These are phyloP conservation scores for Elaphomyces granulatus DNA, from an alignment of 495 filamentous ascomycete genomes.

Conservation along the genomic window DNA sequence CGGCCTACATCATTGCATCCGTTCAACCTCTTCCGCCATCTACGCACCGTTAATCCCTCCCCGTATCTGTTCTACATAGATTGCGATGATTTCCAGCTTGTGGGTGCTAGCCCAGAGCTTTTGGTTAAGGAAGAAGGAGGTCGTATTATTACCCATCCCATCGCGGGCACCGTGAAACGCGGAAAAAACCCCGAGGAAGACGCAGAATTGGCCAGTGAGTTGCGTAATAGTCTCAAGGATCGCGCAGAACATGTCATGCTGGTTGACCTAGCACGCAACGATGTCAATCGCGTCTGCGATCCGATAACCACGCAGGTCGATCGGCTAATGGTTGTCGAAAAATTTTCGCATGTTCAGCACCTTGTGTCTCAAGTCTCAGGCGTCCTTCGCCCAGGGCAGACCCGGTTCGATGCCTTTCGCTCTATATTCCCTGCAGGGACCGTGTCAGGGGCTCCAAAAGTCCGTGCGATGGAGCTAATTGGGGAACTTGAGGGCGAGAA, in stretches of 20 bases:
- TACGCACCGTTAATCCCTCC: constrained; percentile 89
- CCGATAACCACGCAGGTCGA: constrained; percentile 79
- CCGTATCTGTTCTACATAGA: constrained; percentile 95
- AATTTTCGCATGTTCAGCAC: constrained; percentile 94
- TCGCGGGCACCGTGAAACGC: constrained; percentile 85
- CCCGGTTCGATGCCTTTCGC: constrained; percentile 88
- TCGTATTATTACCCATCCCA: constrained; percentile 90
- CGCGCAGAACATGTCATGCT: constrained; percentile 98
- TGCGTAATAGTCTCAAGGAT: constrained; percentile 75
- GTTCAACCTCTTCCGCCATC: constrained; percentile 95
- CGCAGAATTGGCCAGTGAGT: constrained; percentile 58
- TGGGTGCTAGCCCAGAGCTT: constrained; percentile 87
- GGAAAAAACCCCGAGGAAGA: constrained; percentile 72
- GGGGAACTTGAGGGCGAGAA: constrained; percentile 89
- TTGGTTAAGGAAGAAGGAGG: constrained; percentile 81
- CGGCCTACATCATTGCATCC: constrained; percentile 82
- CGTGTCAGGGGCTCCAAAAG: constrained; percentile 88
- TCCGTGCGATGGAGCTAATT: constrained; percentile 92
- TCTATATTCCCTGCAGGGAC: constrained; percentile 95
- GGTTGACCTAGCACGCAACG: constrained; percentile 93
- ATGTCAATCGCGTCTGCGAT: constrained; percentile 92
- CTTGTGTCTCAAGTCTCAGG: constrained; percentile 91
- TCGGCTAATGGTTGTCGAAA: constrained; percentile 87
- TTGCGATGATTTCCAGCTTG: constrained; percentile 82
- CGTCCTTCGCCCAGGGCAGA: constrained; percentile 63